These are phyloP conservation scores for Colletotrichum plurivorum DNA, from an alignment of 2,329 filamentous ascomycete species.

Conservation along the genomic window DNA sequence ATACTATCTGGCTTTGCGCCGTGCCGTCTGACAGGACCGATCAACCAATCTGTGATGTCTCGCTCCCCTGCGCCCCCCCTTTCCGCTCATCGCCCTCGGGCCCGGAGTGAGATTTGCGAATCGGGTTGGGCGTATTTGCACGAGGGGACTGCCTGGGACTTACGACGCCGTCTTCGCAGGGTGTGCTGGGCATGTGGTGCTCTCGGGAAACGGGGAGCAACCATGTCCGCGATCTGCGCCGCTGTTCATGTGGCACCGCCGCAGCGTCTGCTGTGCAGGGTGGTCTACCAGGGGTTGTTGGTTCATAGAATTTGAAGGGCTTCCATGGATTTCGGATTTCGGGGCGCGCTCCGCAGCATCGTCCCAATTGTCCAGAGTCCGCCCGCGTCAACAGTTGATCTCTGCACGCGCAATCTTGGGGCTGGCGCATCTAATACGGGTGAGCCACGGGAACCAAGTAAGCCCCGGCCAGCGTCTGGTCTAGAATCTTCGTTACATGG, in stretches of 20 bases:
- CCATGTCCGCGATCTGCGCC: conserved; percentile 32
- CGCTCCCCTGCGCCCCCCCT: background rate
- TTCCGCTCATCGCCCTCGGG: conserved; percentile 4
- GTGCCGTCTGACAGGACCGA: background rate
- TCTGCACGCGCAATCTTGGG: conserved; percentile 10
- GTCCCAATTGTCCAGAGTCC: background rate
- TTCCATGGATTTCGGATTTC: conserved; percentile 8
- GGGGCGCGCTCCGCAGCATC: conserved; percentile 8
- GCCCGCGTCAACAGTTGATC: conserved; percentile 13
- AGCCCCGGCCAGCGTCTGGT: background rate
- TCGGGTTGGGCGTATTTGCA: conserved; percentile 5
- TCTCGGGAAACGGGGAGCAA: conserved; percentile 32
- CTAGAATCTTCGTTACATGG: background rate
- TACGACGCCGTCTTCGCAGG: background rate
- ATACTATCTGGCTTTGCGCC: background rate
- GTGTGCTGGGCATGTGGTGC: background rate
- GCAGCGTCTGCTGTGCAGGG: conserved; percentile 1
- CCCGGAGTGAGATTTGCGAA: background rate
- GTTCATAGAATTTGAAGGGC: background rate
- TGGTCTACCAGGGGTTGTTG: background rate
- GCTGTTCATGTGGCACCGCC: conserved; percentile 22
- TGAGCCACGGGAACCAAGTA: background rate
- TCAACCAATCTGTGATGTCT: conserved; percentile 9
- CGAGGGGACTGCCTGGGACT: conserved; percentile 15
- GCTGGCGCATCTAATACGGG: conserved; percentile 12